These are phyloP conservation scores for Globisporangium carolinianum DNA, from an alignment of 352 stramenopile species.

Conservation along the genomic window DNA sequence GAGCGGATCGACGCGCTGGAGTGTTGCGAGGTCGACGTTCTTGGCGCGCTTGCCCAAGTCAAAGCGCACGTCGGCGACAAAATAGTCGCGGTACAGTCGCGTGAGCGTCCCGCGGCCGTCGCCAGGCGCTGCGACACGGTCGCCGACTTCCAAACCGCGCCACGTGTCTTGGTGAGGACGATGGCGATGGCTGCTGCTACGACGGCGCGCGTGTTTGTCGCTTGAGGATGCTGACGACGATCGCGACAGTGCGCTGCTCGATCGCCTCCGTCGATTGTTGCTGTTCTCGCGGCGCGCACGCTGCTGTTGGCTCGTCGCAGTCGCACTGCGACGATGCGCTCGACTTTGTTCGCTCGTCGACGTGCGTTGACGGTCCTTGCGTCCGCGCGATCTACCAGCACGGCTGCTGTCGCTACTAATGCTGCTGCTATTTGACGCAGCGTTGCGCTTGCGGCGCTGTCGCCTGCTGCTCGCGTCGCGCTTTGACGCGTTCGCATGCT, in stretches of 20 bases:
- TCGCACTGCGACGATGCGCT: neutral
- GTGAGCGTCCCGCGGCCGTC: conserved; percentile 46
- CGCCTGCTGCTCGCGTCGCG: conserved; percentile 1
- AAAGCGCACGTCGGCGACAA: conserved; percentile 64
- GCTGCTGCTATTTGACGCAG: neutral
- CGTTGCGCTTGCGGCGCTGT: neutral
- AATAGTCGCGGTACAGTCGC: conserved; percentile 56
- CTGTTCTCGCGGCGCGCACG: neutral
- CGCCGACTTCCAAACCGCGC: conserved; percentile 35
- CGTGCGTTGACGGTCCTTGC: too few relatives aligned
- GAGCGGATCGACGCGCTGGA: conserved; percentile 6
- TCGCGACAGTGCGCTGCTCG: neutral
- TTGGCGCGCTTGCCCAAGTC: conserved; percentile 33
- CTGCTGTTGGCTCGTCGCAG: neutral
- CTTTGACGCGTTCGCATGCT: conserved; percentile 7
- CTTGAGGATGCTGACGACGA: conserved; percentile 4
- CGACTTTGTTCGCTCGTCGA: too few relatives aligned
- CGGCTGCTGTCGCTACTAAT: neutral
- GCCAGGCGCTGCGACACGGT: conserved; percentile 32
- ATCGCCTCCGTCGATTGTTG: neutral
- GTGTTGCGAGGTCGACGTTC: too few relatives aligned
- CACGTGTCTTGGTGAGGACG: conserved; percentile 1
- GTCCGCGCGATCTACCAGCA: neutral
- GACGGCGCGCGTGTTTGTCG: neutral
- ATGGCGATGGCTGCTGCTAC: neutral